Evolutionary conservation across 371 early-diverging fungal genomes (phyloP).

Genomic region (Rhizopus stolonifer): DNA sequence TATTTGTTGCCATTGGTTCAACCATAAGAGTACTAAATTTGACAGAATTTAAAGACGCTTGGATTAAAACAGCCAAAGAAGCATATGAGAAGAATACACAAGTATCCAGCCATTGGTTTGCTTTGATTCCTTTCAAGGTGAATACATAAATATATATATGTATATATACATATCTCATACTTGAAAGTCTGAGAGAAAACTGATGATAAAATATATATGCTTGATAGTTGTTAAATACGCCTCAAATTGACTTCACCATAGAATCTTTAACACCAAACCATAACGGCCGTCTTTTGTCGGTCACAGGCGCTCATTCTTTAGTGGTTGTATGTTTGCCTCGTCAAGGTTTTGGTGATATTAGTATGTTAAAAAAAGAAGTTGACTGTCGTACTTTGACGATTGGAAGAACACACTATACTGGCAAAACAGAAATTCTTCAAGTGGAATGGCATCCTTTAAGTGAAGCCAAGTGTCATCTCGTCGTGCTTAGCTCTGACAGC

Average conservation of each 20-base stretch:
- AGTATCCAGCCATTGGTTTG: conserved; percentile 26
- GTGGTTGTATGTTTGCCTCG: conserved; percentile 38
- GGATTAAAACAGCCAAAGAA: conserved; percentile 29
- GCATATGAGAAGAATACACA: conserved; percentile 6
- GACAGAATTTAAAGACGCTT: conserved; percentile 36
- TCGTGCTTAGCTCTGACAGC: conserved; percentile 36
- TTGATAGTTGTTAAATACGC: conserved; percentile 34
- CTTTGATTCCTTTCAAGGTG: conserved; percentile 40
- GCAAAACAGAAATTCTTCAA: conserved; percentile 25
- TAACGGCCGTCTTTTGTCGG: conserved; percentile 39
- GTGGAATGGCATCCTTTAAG: conserved; percentile 49
- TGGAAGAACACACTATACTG: conserved; percentile 18
- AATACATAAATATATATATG: neutral
- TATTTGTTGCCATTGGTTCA: conserved; percentile 39
- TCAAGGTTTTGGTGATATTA: conserved; percentile 12
- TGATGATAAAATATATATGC: neutral
- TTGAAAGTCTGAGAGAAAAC: no score
- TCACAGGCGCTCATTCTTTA: conserved; percentile 23
- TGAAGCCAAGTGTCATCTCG: conserved; percentile 40
- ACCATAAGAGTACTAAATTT: conserved; percentile 38
- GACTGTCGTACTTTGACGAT: conserved; percentile 32
- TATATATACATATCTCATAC: neutral
- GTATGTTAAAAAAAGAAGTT: conserved; percentile 12
- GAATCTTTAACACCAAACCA: conserved; percentile 26
- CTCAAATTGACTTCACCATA: conserved; percentile 38